These are phyloP conservation scores for Pestalotiopsis sp. DNA, from an alignment of 2,329 filamentous ascomycete species.

Conservation along the genomic window DNA sequence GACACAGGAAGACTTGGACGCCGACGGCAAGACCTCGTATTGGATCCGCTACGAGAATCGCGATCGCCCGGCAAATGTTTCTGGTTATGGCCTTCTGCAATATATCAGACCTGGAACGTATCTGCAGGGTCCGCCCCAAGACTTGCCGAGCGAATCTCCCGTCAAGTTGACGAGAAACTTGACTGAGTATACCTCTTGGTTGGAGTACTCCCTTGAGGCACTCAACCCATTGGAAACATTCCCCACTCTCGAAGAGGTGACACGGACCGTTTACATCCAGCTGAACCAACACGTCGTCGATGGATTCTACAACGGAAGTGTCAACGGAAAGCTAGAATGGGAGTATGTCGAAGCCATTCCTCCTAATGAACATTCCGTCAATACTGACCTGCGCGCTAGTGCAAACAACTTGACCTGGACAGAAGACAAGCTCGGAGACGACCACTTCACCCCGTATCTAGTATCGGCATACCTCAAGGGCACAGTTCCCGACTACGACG, in stretches of 20 bases:
- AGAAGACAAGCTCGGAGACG: constrained; percentile 29
- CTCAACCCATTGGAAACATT: constrained; percentile 31
- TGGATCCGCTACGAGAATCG: constrained; percentile 52
- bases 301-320: constrained; percentile 30
- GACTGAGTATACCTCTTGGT: constrained; percentile 35
- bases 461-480: constrained; percentile 54
- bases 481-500: constrained; percentile 53
- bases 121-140: constrained; percentile 15
- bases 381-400: constrained; percentile 17
- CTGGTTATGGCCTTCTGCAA: constrained; percentile 51
- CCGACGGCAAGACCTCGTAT: constrained; percentile 37
- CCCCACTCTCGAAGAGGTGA: constrained; percentile 48
- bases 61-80: constrained; percentile 46
- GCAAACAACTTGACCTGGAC: constrained; percentile 49
- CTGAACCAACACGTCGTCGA: constrained; percentile 41
- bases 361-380: too few relatives aligned
- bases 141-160: constrained; percentile 30
- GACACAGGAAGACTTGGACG: constrained; percentile 42
- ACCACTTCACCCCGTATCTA: constrained; percentile 45
- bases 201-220: constrained; percentile 49
- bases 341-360: constrained; percentile 25
- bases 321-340: constrained; percentile 37
- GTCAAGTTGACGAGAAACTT: constrained; percentile 37
- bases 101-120: constrained; percentile 31
- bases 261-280: constrained; percentile 49